A percentile compares a stretch with the other conserved stretches of the same genome.
Evolutionary conservation across 176 grass and related monocot species (phyloP).

Genomic region (Triticum dicoccoides): DNA sequence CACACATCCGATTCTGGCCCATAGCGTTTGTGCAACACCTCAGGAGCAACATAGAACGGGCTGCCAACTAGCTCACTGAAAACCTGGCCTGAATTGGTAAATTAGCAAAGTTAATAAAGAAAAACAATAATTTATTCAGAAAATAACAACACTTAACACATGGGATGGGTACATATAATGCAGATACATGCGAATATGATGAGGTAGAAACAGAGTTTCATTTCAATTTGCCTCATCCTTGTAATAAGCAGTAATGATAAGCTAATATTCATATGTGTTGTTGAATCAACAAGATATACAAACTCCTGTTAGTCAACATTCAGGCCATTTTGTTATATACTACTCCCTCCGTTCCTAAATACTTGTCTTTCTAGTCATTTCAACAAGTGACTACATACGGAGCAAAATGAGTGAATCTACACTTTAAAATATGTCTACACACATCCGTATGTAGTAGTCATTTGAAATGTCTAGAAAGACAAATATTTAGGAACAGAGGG

Average conservation of each 20-base stretch:
- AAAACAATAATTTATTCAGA: neutral
- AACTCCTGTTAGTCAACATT: neutral
- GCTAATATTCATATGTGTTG: neutral
- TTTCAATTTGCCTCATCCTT: neutral
- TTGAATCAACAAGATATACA: neutral
- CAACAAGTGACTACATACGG: no score
- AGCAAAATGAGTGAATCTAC: no score
- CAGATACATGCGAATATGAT: neutral
- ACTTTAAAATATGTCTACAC: no score
- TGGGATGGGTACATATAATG: neutral
- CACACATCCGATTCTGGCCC: slow-evolving; percentile 88
- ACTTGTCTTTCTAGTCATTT: no score
- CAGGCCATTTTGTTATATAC: neutral
- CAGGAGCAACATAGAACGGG: slow-evolving; percentile 85
- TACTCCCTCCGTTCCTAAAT: neutral
- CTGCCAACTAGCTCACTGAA: slow-evolving; percentile 92
- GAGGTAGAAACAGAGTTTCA: neutral
- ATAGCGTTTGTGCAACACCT: slow-evolving; percentile 74
- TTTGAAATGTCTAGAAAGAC: no score
- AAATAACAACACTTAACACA: neutral
- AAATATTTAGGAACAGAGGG: no score
- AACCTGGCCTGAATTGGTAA: slow-evolving; percentile 50
- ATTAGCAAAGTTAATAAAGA: neutral
- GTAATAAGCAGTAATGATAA: neutral
- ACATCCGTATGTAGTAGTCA: no score